These are phyloP conservation scores for Exophiala mesophila DNA, from an alignment of 2,329 filamentous ascomycete genomes.

Conservation along the genomic window DNA sequence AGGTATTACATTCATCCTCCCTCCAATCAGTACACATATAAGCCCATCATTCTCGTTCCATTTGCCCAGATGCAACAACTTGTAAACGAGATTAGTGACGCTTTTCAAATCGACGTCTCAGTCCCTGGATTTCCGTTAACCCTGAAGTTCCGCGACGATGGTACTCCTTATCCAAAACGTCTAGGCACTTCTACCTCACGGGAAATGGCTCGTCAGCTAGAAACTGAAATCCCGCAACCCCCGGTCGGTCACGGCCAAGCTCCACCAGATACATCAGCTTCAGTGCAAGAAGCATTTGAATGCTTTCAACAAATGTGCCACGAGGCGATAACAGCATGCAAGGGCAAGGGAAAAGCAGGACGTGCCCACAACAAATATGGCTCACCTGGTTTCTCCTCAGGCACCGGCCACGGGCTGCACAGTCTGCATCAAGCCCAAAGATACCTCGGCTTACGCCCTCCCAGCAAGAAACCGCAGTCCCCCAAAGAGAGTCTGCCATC, in stretches of 20 bases:
- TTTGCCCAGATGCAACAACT: slow-evolving; percentile 61
- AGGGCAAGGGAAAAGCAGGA: slow-evolving; percentile 44
- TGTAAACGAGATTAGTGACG: slow-evolving; percentile 58
- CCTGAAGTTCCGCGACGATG: slow-evolving; percentile 56
- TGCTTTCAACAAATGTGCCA: slow-evolving; percentile 54
- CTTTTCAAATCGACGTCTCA: slow-evolving; percentile 50
- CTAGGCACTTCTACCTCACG: slow-evolving; percentile 54
- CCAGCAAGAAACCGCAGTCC: slow-evolving; percentile 16
- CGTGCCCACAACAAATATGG: slow-evolving; percentile 39
- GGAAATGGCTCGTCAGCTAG: slow-evolving; percentile 37
- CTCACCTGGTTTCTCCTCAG: slow-evolving; percentile 45
- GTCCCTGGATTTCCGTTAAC: slow-evolving; percentile 61
- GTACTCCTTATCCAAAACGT: slow-evolving; percentile 62
- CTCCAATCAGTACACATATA: slow-evolving; percentile 35
- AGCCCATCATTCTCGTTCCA: slow-evolving; percentile 63
- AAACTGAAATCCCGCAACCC: slow-evolving; percentile 32
- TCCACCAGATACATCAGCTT: slow-evolving; percentile 26
- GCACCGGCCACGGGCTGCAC: slow-evolving; percentile 48
- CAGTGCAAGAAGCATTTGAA: slow-evolving; percentile 32
- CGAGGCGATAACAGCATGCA: slow-evolving; percentile 46
- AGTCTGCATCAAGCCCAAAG: slow-evolving; percentile 61
- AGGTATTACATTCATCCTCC: slow-evolving; percentile 66
- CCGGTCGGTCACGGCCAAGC: slow-evolving; percentile 25
- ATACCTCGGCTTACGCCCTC: slow-evolving; percentile 64
- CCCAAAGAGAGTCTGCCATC: slow-evolving; percentile 24